Evolutionary conservation across 1,284 basidiomycete species (phyloP), one percentile per base, ranked within the genome.

Genomic region (Grifola frondosa): DNA sequence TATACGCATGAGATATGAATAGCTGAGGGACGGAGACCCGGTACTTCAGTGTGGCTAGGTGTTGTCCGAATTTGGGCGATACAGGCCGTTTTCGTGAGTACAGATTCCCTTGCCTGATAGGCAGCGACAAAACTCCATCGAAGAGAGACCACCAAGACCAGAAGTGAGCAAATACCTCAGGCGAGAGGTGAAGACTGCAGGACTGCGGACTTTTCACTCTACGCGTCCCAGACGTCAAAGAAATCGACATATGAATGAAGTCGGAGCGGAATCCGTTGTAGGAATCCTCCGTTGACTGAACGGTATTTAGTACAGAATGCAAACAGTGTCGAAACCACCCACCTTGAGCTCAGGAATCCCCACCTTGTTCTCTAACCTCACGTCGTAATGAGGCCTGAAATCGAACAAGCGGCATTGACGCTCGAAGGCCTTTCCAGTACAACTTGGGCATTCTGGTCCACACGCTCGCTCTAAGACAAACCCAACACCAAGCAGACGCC

Each of bases 401-500:
- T 82, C 70, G 60, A 93, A 96, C 53, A 81, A 68, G 30, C 95
- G 83, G 62, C 95, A 97, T 43, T 76, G 65, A 7, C 92, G 82
- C 59, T 92, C 77, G 56, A 91, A 88, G 4, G 84, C 63, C 19
- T 77, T 69, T 12, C 82, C 78, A 22, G 64, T 65, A 61, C 91
- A 95, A 11, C 66, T 70, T 12, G 54, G 30, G 59, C 95, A 98
- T 31, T 80, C 80, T n/a, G 74, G 66, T 7, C 80, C 79, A 64
- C 96, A 99, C 0, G 93, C 80, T 34, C 92, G 78, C 64, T 99
- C 96, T 31, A 94, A 74, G 8, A 77, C 75, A 59, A 92, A 81
- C 1, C 94, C 92, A 21, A 96, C 76, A 7, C 96, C 96, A 94
- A 95, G 22, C 90, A 78, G n/a, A 96, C 86, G 13, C 95, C 95